Percentiles rank a stretch among this genome's conserved stretches.
phyloP scores from a whole-genome alignment of 345 rosid genomes.

The Eucalyptus marginata region DNA sequence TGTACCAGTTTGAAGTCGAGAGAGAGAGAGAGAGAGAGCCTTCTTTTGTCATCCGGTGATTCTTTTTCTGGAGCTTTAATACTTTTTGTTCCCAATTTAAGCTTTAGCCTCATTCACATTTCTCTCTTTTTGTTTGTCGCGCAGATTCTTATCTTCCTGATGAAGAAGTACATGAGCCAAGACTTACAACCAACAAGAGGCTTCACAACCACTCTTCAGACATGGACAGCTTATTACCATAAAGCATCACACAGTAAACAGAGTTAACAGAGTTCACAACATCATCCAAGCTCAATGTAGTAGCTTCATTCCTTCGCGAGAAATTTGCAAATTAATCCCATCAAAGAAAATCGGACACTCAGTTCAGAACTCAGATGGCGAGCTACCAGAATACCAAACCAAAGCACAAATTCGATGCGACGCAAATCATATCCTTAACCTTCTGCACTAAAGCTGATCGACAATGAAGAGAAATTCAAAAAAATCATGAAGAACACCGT shows the following conservation, averaged over 20 bases:
- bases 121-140: not conserved
- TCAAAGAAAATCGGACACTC: not conserved
- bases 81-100: not conserved
- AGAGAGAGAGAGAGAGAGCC: not conserved
- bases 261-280: too few species aligned
- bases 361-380: not conserved
- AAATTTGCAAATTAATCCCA: not conserved
- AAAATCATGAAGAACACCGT: constrained; percentile 31
- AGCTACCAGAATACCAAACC: not conserved
- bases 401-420: not conserved
- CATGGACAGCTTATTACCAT: too few species aligned
- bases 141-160: not conserved
- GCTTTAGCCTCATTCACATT: not conserved
- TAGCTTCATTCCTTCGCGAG: not conserved
- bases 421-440: not conserved
- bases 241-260: too few species aligned
- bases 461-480: not conserved
- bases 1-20: not conserved
- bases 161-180: not conserved
- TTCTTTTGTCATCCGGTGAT: not conserved
- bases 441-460: not conserved
- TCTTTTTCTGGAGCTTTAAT: not conserved
- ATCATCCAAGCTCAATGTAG: not conserved
- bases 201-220: too few species aligned
- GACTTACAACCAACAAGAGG: not conserved